Base-by-base conservation (phyloP, 805 yeast species). In the Kluyveromyces siamensis region DNA sequence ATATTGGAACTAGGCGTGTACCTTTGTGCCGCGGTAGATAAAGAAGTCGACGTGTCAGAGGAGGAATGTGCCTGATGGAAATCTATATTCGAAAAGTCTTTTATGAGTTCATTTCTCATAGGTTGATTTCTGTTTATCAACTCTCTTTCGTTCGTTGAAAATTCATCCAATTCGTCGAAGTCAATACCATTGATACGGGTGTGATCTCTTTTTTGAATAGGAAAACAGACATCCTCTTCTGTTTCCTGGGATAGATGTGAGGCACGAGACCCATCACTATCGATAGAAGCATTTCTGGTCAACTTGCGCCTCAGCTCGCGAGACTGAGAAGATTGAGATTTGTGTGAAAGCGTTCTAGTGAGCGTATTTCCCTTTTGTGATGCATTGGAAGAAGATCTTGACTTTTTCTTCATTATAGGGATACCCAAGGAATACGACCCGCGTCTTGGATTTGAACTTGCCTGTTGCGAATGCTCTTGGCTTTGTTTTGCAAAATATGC, bases 221-320 rank as follows among this genome's bases (percentile, higher is more conserved):
- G 98, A 68, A 90, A 90, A 72, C 98, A 91, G 41, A 91, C 99
- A 75, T 91, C 98, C 62, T 88, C 96, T 60, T 91, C 98, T 0
- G 96, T 88, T 61, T 89, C 96, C 57, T 87, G 95, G 4, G 90
- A 82, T 17, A 82, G 80, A 54, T 88, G 73, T 9, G 91, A 83
- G 1, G 82, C 85, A 56, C 80, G 86, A 1, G 90, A 84, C 56
- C 78, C 84, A 54, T 84, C 91, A 51, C 81, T 76, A 57, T 83
- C 88, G 13, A 63, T 49, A 2, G 71, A 66, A 8, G 65, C 61
- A 41, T 41, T 41, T 44, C 69, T 59, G 2, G 66, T 58, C 48
- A 62, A 37, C 41, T 65, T 58, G 39, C 69, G 65, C 35, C 67
- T 65, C 51, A 65, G 59, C n/a, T 60, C 60, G 54, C 44, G 74